These are phyloP conservation scores for Fusarium globosum DNA, from an alignment of 2,329 filamentous ascomycete species.

Conservation along the genomic window DNA sequence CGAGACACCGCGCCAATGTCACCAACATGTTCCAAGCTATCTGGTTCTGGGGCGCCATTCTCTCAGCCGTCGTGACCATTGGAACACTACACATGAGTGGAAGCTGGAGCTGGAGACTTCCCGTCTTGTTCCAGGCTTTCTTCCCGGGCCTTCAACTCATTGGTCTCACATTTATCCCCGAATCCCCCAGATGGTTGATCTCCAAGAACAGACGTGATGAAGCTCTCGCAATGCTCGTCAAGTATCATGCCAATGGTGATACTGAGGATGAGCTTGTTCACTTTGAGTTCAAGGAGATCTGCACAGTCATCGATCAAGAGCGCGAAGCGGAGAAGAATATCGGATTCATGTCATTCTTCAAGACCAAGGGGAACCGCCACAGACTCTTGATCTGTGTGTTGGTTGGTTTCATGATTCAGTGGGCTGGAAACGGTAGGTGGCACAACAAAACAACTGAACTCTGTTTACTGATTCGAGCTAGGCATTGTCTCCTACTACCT, in stretches of 20 bases:
- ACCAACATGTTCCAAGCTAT: slow-evolving; percentile 34
- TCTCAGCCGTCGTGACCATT: slow-evolving; percentile 24
- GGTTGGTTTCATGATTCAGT: slow-evolving; percentile 36
- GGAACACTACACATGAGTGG: slow-evolving; percentile 25
- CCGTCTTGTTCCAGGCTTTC: slow-evolving; percentile 17
- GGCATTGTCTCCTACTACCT: slow-evolving; percentile 33
- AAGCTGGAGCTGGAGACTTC: slow-evolving; percentile 33
- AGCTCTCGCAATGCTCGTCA: slow-evolving; percentile 58
- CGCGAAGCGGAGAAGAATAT: slow-evolving; percentile 48
- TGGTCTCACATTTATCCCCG: slow-evolving; percentile 38
- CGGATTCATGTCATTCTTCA: slow-evolving; percentile 56
- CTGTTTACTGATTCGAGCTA: neutral
- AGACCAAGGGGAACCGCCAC: slow-evolving; percentile 46
- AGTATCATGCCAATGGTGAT: slow-evolving; percentile 63
- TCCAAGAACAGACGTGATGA: slow-evolving; percentile 52
- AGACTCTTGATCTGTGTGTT: slow-evolving; percentile 32
- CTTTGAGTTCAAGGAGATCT: slow-evolving; percentile 62
- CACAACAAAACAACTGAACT: fast-evolving
- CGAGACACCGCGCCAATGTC: slow-evolving; percentile 28
- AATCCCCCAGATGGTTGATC: slow-evolving; percentile 57
- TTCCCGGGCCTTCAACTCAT: slow-evolving; percentile 17
- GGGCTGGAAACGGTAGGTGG: slow-evolving; percentile 29
- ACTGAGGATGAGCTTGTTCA: slow-evolving; percentile 56
- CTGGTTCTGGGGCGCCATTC: slow-evolving; percentile 30
- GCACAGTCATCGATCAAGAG: slow-evolving; percentile 59